These are phyloP conservation scores for Gryganskiella cystojenkinii DNA, from an alignment of 192 early-diverging fungal genomes.

Conservation along the genomic window DNA sequence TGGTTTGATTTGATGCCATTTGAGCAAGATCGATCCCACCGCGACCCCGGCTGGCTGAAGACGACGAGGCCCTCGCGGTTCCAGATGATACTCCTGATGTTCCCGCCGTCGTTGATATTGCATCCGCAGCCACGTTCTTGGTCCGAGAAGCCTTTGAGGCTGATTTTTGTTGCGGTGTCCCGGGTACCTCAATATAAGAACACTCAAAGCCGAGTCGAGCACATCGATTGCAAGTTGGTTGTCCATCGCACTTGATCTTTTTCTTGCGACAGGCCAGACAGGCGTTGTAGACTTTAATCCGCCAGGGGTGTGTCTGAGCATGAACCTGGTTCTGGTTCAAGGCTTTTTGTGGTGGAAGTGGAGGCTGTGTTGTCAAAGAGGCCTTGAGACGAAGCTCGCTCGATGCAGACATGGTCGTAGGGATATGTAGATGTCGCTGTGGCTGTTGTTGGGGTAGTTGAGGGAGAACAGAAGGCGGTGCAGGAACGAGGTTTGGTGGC, in stretches of 20 bases:
- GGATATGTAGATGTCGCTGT: no score
- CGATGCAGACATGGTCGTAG: background rate
- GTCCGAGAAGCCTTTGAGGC: background rate
- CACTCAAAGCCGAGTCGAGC: slow-evolving; percentile 49
- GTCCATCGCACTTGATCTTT: slow-evolving; percentile 58
- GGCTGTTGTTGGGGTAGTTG: no score
- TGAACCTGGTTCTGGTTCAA: slow-evolving; percentile 50
- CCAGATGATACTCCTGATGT: no score
- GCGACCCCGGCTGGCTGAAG: no score
- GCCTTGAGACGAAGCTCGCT: background rate
- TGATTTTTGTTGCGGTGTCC: slow-evolving; percentile 14
- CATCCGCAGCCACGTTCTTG: background rate
- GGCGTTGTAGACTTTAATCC: slow-evolving; percentile 57
- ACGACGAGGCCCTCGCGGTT: no score
- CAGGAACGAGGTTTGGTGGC: no score
- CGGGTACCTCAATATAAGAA: slow-evolving; percentile 46
- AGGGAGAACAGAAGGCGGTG: no score
- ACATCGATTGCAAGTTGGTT: slow-evolving; percentile 51
- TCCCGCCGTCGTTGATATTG: background rate
- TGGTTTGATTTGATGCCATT: background rate
- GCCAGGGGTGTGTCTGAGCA: slow-evolving; percentile 48
- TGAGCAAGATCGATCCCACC: no score
- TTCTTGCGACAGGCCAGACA: slow-evolving; percentile 55
- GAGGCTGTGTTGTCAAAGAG: no score
- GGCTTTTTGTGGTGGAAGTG: no score